Percentiles rank a stretch among this genome's conserved stretches.
phyloP scores from a whole-genome alignment of 495 filamentous ascomycete species.

The Xylaria palmicola region DNA sequence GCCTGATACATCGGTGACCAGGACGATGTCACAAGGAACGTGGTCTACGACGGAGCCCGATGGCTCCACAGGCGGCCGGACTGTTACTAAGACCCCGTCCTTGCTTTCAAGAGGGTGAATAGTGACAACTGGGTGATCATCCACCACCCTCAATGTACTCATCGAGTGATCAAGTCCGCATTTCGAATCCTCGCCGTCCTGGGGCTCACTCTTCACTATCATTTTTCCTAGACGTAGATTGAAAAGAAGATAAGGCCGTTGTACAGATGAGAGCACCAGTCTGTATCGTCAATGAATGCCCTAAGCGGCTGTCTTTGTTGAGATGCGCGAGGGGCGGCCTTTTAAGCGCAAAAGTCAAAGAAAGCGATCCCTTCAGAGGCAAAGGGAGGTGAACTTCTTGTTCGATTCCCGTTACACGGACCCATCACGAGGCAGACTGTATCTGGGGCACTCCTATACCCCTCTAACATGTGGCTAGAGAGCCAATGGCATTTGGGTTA shows the following conservation, averaged over 20 bases:
- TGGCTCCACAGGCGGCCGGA: conserved; percentile 37
- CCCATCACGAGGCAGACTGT: neutral
- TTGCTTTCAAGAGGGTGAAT: conserved; percentile 32
- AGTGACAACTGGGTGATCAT: conserved; percentile 14
- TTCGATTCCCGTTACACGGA: neutral
- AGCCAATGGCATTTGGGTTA: too few species aligned
- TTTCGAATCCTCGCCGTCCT: neutral
- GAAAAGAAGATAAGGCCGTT: too few species aligned
- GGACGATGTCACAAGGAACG: conserved; percentile 45
- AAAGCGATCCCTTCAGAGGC: too few species aligned
- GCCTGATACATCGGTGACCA: conserved; percentile 47
- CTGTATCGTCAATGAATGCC: too few species aligned
- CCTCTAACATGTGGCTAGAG: too few species aligned
- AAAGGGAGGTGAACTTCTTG: too few species aligned
- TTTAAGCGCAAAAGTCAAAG: too few species aligned
- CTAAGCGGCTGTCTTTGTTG: neutral
- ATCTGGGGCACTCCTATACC: neutral
- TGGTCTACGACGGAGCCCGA: conserved; percentile 17
- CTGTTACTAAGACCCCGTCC: conserved; percentile 38
- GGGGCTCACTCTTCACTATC: neutral
- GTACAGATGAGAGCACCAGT: too few species aligned
- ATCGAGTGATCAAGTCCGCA: neutral
- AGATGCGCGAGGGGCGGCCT: neutral
- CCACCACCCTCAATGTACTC: neutral
- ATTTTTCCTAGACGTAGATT: too few species aligned